Percentiles rank a stretch among this genome's conserved stretches.
Evolutionary conservation across 73 alveolate genomes (phyloP).

Genomic region (Stentor coeruleus): DNA sequence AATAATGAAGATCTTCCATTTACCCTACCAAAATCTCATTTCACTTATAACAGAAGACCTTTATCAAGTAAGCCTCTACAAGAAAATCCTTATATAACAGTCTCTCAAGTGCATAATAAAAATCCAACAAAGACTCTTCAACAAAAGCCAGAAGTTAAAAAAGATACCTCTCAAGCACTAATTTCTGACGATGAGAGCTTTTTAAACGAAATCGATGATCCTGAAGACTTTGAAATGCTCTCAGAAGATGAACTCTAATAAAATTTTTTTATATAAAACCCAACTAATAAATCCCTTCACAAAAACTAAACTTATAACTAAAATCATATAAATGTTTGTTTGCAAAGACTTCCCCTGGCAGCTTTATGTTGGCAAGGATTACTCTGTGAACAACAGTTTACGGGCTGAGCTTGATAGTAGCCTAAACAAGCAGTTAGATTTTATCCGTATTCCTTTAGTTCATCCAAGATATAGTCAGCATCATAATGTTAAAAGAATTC

Average conservation of each 20-base stretch:
- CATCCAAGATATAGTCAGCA: conserved; percentile 4
- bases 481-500: not conserved
- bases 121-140: not conserved
- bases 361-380: conserved; percentile 17
- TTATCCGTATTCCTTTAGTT: conserved; percentile 9
- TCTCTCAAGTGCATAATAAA: not conserved
- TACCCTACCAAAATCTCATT: too few species aligned
- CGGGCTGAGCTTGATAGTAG: not conserved
- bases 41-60: not conserved
- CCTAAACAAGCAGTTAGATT: not conserved
- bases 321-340: conserved; percentile 13
- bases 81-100: not conserved
- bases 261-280: not conserved
- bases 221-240: not conserved
- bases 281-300: not conserved
- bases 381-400: not conserved
- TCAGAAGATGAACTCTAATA: not conserved
- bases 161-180: not conserved
- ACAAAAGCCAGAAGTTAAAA: not conserved
- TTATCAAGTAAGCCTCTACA: not conserved
- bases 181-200: not conserved
- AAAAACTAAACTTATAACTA: too few species aligned
- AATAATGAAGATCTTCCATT: not conserved
- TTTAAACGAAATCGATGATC: not conserved
- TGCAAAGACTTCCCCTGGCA: conserved; percentile 25